phyloP scores from a whole-genome alignment of 2,329 filamentous ascomycete species.

The Macrophomina tecta region DNA sequence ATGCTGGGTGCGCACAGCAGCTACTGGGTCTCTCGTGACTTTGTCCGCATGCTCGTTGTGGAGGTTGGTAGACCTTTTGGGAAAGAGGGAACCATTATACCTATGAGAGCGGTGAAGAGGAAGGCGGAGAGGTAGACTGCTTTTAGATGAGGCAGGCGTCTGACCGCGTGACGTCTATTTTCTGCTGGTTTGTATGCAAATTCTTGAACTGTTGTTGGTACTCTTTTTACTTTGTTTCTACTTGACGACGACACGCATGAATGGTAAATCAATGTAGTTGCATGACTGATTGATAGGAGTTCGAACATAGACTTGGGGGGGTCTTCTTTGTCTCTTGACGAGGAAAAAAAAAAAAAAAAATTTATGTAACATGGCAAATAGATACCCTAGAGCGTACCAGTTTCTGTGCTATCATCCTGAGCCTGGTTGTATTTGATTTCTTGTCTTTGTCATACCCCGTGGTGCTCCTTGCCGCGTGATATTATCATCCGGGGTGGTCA shows the following conservation, averaged over 20 bases:
- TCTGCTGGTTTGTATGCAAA: background rate
- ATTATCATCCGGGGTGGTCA: too few relatives aligned
- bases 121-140: constrained; percentile 34
- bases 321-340: background rate
- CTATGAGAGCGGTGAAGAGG: constrained; percentile 61
- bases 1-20: constrained; percentile 96
- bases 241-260: constrained; percentile 11
- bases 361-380: constrained; percentile 4
- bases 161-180: background rate
- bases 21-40: constrained; percentile 88
- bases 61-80: constrained; percentile 82
- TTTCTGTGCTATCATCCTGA: background rate
- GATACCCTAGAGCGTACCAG: constrained; percentile 12
- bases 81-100: constrained; percentile 60
- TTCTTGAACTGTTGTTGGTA: background rate
- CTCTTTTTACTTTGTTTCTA: background rate
- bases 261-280: background rate
- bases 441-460: too few relatives aligned
- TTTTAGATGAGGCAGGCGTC: background rate
- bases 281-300: constrained; percentile 6
- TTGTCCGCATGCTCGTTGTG: constrained; percentile 86
- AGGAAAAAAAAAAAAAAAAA: background rate
- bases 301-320: background rate
- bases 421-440: too few relatives aligned
- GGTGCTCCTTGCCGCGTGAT: too few relatives aligned